Evolutionary conservation across 2,329 filamentous ascomycete genomes (phyloP), one percentile per base, ranked within the genome.

Genomic region (Beauveria sp.): DNA sequence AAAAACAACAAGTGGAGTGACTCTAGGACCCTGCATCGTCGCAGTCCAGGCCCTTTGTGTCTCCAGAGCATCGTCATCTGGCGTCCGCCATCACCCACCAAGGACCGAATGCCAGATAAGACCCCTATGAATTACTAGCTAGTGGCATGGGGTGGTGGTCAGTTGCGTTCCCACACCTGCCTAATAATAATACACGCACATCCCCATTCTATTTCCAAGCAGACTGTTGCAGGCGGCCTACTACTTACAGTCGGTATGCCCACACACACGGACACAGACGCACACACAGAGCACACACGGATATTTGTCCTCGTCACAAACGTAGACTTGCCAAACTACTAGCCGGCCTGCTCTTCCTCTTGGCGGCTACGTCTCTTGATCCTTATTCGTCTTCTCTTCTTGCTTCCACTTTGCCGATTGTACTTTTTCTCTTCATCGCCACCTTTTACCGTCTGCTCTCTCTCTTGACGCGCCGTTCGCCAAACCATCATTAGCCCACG

Each of bases 121-220:
- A 57, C 54, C 22, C 18, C 6, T 4, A 24, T 14, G 10, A 52
- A 20, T n/a, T 43, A 43, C 12, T 34, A 34, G 30, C 12, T 34
- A 34, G 30, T 10, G 12, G 30, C 30, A 34, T 34, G 30, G 30
- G 28, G 28, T 34, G 28, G 20, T 16, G 14, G 53, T 28, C 53
- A 24, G 16, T 18, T 26, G 3, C 28, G 54, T 57, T 57, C 54
- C 43, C 43, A 57, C 43, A 12, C 30, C 8, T 34, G 20, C 28
- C 30, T 57, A 47, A 49, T 38, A 47, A 49, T 38, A 34, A 34
- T 34, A 34, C 30, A 45, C 26, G 43, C 26, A 30, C 54, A 47
- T 57, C 43, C 42, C 54, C 54, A 57, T 57, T 30, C 54, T 49
- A 38, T 57, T 57, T 26, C 54, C 43, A 57, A 57, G 42, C 28